A percentile compares a stretch with the other conserved stretches of the same genome.
These are phyloP conservation scores for Pseudocercospora macadamiae DNA, from an alignment of 2,329 filamentous ascomycete species.

Conservation along the genomic window DNA sequence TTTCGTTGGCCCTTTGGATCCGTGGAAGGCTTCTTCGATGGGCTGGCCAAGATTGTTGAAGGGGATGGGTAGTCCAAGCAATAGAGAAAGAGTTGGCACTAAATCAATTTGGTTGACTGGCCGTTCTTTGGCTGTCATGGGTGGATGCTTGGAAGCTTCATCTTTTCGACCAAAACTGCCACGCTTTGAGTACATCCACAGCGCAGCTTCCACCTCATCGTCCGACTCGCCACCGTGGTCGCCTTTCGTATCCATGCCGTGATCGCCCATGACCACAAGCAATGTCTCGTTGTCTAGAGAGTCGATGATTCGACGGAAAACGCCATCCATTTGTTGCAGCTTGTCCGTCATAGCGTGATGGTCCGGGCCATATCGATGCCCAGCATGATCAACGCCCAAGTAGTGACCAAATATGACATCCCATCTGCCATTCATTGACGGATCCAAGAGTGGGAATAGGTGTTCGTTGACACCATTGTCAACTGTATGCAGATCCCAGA, in stretches of 20 bases:
- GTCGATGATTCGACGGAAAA: slow-evolving; percentile 72
- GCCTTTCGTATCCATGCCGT: slow-evolving; percentile 96
- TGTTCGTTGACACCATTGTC: slow-evolving; percentile 94
- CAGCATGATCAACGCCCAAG: slow-evolving; percentile 93
- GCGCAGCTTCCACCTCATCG: slow-evolving; percentile 88
- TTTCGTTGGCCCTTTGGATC: slow-evolving; percentile 47
- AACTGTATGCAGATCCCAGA: slow-evolving; percentile 95
- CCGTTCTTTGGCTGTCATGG: slow-evolving; percentile 72
- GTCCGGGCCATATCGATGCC: slow-evolving; percentile 91
- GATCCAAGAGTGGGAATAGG: slow-evolving; percentile 77
- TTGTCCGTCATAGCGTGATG: slow-evolving; percentile 92
- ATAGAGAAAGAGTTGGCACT: slow-evolving; percentile 84
- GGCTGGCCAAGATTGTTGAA: slow-evolving; percentile 94
- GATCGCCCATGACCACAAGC: slow-evolving; percentile 96
- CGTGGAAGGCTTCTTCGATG: slow-evolving; percentile 90
- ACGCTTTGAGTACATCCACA: slow-evolving; percentile 98
- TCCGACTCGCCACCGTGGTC: slow-evolving; percentile 98
- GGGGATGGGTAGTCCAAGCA: slow-evolving; percentile 89
- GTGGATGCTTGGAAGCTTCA: slow-evolving; percentile 60
- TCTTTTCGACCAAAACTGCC: slow-evolving; percentile 79
- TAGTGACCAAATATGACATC: slow-evolving; percentile 95
- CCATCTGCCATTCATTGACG: slow-evolving; percentile 71
- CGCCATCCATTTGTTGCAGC: slow-evolving; percentile 83
- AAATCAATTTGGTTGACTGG: slow-evolving; percentile 88
- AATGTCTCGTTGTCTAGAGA: slow-evolving; percentile 82